Conservation (phyloP, 2,329 filamentous ascomycete genomes). For the Aaosphaeria arxii region DNA sequence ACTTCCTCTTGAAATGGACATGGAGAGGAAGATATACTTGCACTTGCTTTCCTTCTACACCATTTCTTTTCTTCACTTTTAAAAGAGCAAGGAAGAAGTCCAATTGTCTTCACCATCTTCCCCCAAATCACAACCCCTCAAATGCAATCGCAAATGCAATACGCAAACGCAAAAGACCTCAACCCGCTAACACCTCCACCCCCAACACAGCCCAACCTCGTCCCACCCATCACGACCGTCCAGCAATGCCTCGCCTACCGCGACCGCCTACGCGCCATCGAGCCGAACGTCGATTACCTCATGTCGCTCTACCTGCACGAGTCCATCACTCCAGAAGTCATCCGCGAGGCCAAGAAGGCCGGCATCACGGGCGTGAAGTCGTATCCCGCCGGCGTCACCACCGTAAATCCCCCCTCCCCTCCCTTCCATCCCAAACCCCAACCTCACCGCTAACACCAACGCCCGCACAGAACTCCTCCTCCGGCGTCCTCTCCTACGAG, state of each 20-base stretch:
- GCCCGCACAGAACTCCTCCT: slow-evolving; percentile 50
- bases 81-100: too few species aligned
- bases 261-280: slow-evolving; percentile 41
- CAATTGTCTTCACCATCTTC: too few species aligned
- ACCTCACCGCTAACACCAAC: background rate
- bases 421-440: background rate
- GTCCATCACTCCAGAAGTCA: slow-evolving; percentile 50
- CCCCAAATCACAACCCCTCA: too few species aligned
- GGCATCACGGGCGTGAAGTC: slow-evolving; percentile 73
- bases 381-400: slow-evolving; percentile 53
- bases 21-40: too few species aligned
- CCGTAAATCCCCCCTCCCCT: slow-evolving; percentile 12
- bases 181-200: too few species aligned
- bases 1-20: too few species aligned
- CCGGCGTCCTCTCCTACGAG: slow-evolving; percentile 68
- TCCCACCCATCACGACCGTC: slow-evolving; percentile 50
- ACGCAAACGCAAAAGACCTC: too few species aligned
- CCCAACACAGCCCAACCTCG: slow-evolving; percentile 44
- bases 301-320: slow-evolving; percentile 53
- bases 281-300: slow-evolving; percentile 49
- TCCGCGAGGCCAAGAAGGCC: slow-evolving; percentile 68
- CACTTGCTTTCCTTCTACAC: too few species aligned
- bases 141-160: too few species aligned
- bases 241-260: slow-evolving; percentile 47
- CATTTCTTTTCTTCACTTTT: too few species aligned